A percentile compares a stretch with the other conserved stretches of the same genome.
Evolutionary conservation across 768 basidiomycete genomes (phyloP).

Genomic region (Russula sp.): DNA sequence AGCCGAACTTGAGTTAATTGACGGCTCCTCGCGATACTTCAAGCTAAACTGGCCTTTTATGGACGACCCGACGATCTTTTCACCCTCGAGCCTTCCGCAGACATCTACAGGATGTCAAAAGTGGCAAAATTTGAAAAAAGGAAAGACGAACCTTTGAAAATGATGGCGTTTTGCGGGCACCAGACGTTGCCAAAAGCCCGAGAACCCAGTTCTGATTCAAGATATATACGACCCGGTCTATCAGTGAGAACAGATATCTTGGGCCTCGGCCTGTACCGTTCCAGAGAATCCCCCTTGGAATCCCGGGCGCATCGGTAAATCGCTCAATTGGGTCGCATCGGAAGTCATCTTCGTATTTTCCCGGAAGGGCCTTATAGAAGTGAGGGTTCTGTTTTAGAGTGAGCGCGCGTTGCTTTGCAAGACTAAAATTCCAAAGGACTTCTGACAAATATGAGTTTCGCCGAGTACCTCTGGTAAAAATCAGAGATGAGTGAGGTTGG

Average conservation of each 20-base stretch:
- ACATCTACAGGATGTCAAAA: constrained; percentile 7
- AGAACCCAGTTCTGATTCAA: neutral
- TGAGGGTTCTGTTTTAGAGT: constrained; percentile 21
- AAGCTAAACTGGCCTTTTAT: neutral
- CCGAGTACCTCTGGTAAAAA: constrained; percentile 7
- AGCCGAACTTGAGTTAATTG: too few species aligned
- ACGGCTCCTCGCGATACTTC: neutral
- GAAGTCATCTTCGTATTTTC: constrained; percentile 5
- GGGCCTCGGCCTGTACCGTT: too few species aligned
- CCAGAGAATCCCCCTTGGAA: too few species aligned
- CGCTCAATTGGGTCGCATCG: neutral
- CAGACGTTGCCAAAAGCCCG: constrained; percentile 22
- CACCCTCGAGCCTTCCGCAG: constrained; percentile 19
- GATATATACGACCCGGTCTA: constrained; percentile 12
- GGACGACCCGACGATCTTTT: constrained; percentile 5
- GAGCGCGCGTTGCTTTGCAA: constrained; percentile 3
- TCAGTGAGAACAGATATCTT: constrained; percentile 16
- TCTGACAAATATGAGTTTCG: neutral
- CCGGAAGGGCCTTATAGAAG: constrained; percentile 9
- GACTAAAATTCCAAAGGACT: constrained; percentile 26
- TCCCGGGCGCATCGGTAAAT: neutral
- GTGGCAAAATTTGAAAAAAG: neutral
- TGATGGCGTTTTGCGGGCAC: constrained; percentile 4
- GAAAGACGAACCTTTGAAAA: constrained; percentile 18
- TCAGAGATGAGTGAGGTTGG: neutral